These are phyloP conservation scores for Exophiala calicioides DNA, from an alignment of 2,329 filamentous ascomycete genomes.

Conservation along the genomic window DNA sequence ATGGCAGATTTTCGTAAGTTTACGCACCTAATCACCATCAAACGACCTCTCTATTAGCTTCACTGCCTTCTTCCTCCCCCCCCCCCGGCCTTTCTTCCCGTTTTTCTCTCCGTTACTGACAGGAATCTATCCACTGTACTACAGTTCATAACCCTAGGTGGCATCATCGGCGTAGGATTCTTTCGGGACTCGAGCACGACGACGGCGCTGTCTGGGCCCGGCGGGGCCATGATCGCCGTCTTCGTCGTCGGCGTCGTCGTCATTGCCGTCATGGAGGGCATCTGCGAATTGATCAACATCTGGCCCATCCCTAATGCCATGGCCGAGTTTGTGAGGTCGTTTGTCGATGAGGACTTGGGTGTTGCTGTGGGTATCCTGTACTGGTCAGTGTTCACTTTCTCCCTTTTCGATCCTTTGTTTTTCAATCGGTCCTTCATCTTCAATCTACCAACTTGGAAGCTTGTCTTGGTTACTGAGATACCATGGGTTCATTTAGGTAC, in stretches of 20 bases:
- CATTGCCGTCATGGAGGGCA: conserved; percentile 43
- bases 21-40: too few relatives aligned
- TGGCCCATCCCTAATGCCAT: conserved; percentile 43
- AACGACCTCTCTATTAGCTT: neutral
- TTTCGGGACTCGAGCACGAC: conserved; percentile 38
- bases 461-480: too few relatives aligned
- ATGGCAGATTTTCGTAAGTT: conserved; percentile 15
- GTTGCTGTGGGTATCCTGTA: conserved; percentile 40
- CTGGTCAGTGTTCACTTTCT: conserved; percentile 33
- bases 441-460: too few relatives aligned
- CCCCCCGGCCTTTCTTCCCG: neutral
- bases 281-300: conserved; percentile 40
- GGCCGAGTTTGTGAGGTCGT: conserved; percentile 39
- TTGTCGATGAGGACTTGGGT: conserved; percentile 41
- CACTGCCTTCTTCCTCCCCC: neutral
- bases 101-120: too few relatives aligned
- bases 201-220: conserved; percentile 39
- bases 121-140: too few relatives aligned
- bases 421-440: too few relatives aligned
- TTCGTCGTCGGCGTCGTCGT: conserved; percentile 36
- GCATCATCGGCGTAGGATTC: conserved; percentile 38
- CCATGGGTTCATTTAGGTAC: conserved; percentile 38
- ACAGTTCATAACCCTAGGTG: conserved; percentile 39
- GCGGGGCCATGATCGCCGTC: conserved; percentile 38
- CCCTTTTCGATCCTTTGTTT: neutral